Evolutionary conservation across 805 yeast species (phyloP).

Genomic region (Barnettozyma sucrosica): DNA sequence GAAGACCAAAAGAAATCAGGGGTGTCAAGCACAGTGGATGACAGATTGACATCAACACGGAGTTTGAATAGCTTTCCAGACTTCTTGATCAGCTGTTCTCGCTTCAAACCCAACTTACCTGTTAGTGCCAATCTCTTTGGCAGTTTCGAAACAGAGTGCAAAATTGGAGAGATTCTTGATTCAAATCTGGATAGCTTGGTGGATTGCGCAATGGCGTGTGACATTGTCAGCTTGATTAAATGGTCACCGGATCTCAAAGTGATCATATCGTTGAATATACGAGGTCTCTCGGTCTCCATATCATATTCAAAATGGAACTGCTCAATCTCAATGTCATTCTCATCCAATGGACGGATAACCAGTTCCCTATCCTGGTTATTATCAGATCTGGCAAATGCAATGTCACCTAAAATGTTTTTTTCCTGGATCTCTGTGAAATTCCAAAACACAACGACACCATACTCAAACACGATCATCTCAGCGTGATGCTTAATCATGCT

Average conservation of each 20-base stretch:
- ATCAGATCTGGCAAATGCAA: constrained; percentile 44
- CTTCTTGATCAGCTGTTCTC: constrained; percentile 80
- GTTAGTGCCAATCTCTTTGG: constrained; percentile 89
- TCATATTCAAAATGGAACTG: constrained; percentile 51
- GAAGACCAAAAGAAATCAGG: constrained; percentile 96
- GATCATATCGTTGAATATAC: constrained; percentile 91
- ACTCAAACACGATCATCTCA: constrained; percentile 82
- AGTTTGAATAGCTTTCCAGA: constrained; percentile 87
- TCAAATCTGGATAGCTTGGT: constrained; percentile 89
- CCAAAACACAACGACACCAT: constrained; percentile 98
- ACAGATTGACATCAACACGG: constrained; percentile 87
- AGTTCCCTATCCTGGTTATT: constrained; percentile 43
- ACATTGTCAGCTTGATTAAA: constrained; percentile 83
- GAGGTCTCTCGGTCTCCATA: constrained; percentile 51
- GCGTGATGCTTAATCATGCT: constrained; percentile 47
- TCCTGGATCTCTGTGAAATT: constrained; percentile 90
- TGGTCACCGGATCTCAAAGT: constrained; percentile 89
- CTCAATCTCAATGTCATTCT: constrained; percentile 89
- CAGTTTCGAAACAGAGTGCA: constrained; percentile 79
- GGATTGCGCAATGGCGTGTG: constrained; percentile 96
- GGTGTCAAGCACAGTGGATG: constrained; percentile 86
- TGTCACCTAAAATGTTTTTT: constrained; percentile 86
- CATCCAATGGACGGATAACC: constrained; percentile 69
- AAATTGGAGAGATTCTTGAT: constrained; percentile 77
- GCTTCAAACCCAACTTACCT: constrained; percentile 76